These are phyloP conservation scores for Panicum miliaceum DNA, from an alignment of 176 grass and related monocot species.

Conservation along the genomic window DNA sequence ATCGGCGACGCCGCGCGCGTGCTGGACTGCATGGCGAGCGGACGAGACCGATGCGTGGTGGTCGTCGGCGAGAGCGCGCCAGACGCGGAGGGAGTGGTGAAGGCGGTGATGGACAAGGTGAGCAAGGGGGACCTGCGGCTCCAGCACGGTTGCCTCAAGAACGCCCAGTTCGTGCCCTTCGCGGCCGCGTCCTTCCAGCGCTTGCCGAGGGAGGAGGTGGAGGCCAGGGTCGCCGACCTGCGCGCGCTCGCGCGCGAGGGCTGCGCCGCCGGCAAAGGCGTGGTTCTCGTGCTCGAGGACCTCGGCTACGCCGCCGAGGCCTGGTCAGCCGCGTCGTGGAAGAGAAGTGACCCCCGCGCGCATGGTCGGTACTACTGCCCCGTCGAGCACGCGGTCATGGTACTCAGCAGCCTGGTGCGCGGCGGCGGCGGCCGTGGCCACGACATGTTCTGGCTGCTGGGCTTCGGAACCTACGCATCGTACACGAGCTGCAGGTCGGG, in stretches of 20 bases:
- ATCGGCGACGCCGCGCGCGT: conserved; percentile 53
- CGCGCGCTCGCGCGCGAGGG: conserved; percentile 55
- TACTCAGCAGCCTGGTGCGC: conserved; percentile 56
- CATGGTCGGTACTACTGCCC: conserved; percentile 53
- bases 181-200: conserved; percentile 54
- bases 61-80: conserved; percentile 58
- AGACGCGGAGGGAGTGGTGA: conserved; percentile 42
- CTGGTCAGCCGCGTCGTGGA: conserved; percentile 46
- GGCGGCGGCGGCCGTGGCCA: conserved; percentile 7
- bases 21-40: conserved; percentile 56
- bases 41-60: conserved; percentile 46
- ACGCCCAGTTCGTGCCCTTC: conserved; percentile 63
- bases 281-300: conserved; percentile 71
- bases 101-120: conserved; percentile 79
- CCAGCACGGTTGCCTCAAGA: conserved; percentile 53
- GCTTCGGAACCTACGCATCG: conserved; percentile 46
- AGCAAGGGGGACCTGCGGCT: conserved; percentile 57
- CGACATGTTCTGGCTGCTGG: conserved; percentile 67
- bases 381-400: conserved; percentile 78
- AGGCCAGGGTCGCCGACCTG: conserved; percentile 54
- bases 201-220: conserved; percentile 62
- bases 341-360: background rate
- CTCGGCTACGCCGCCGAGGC: conserved; percentile 64
- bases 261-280: conserved; percentile 52
- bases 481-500: conserved; percentile 38